phyloP scores from a whole-genome alignment of 2,329 filamentous ascomycete species.

The Phoma sp. region DNA sequence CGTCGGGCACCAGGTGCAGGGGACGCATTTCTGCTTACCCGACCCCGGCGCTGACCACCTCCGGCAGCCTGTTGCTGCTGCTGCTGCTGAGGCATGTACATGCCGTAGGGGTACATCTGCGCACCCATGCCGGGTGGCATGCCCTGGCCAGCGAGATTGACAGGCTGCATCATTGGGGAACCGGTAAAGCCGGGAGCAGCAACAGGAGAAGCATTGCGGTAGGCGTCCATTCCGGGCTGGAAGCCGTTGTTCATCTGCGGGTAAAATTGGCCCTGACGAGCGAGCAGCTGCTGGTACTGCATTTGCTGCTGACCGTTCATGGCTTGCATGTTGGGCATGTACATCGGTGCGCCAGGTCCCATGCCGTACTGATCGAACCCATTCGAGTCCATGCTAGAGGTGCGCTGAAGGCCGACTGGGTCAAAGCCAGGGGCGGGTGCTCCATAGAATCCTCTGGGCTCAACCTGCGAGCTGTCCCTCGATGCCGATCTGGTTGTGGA shows the following conservation, averaged over 20 bases:
- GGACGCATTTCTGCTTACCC: constrained; percentile 52
- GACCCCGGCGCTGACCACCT: constrained; percentile 59
- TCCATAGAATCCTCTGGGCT: constrained; percentile 46
- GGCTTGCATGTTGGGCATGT: constrained; percentile 50
- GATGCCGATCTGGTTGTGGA: constrained; percentile 46
- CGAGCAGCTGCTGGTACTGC: constrained; percentile 65
- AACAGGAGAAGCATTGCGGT: constrained; percentile 51
- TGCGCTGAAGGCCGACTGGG: constrained; percentile 52
- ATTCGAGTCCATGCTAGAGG: constrained; percentile 57
- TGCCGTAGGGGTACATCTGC: constrained; percentile 58
- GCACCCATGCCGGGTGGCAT: constrained; percentile 41
- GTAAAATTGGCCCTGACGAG: constrained; percentile 56
- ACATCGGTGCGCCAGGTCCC: constrained; percentile 42
- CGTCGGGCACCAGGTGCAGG: constrained; percentile 25
- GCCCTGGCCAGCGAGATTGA: constrained; percentile 50
- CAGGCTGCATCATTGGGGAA: constrained; percentile 57
- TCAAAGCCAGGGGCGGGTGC: constrained; percentile 48
- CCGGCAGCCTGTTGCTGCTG: constrained; percentile 49
- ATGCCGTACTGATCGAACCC: constrained; percentile 54
- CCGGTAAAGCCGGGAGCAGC: constrained; percentile 49
- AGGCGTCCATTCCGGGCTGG: constrained; percentile 52
- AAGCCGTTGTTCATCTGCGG: constrained; percentile 52
- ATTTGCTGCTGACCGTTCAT: constrained; percentile 54
- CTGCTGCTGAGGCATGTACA: constrained; percentile 53
- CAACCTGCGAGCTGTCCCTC: constrained; percentile 44